Conservation (phyloP, 2,329 filamentous ascomycete genomes). For the Colletotrichum lini region DNA sequence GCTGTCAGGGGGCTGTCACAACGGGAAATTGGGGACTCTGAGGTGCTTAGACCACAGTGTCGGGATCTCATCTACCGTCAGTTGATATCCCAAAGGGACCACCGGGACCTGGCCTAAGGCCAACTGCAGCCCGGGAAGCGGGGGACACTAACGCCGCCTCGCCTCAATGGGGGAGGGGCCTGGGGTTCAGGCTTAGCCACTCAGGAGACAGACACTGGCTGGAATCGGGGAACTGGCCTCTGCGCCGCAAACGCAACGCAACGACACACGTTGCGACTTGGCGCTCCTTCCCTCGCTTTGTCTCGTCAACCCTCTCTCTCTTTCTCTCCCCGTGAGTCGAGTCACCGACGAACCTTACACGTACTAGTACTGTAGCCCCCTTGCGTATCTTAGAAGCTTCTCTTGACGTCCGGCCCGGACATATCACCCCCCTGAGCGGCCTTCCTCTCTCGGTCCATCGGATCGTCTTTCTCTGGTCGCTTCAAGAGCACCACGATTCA, state of each 20-base stretch:
- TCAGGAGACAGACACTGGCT: constrained; percentile 3
- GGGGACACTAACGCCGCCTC: constrained; percentile 22
- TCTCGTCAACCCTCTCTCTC: constrained; percentile 7
- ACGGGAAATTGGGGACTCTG: background rate
- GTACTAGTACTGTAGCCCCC: background rate
- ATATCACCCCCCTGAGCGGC: constrained; percentile 11
- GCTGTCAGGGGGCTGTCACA: constrained; percentile 31
- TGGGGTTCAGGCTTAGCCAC: constrained; percentile 10
- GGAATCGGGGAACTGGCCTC: constrained; percentile 17
- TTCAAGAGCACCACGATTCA: constrained; percentile 13
- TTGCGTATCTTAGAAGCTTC: background rate
- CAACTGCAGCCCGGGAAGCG: constrained; percentile 31
- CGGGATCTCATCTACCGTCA: background rate
- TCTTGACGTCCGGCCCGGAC: background rate
- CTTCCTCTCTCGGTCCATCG: constrained; percentile 20
- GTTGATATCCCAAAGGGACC: background rate
- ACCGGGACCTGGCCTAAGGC: constrained; percentile 7
- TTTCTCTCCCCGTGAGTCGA: constrained; percentile 6
- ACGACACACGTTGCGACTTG: constrained; percentile 37
- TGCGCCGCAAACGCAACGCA: constrained; percentile 41
- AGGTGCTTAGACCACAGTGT: constrained; percentile 24
- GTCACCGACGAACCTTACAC: constrained; percentile 4
- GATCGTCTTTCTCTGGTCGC: constrained; percentile 1
- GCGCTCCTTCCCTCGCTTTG: constrained; percentile 4
- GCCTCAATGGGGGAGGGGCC: constrained; percentile 19